Conservation (phyloP, 768 basidiomycete genomes). For the Phylloporus sp. region DNA sequence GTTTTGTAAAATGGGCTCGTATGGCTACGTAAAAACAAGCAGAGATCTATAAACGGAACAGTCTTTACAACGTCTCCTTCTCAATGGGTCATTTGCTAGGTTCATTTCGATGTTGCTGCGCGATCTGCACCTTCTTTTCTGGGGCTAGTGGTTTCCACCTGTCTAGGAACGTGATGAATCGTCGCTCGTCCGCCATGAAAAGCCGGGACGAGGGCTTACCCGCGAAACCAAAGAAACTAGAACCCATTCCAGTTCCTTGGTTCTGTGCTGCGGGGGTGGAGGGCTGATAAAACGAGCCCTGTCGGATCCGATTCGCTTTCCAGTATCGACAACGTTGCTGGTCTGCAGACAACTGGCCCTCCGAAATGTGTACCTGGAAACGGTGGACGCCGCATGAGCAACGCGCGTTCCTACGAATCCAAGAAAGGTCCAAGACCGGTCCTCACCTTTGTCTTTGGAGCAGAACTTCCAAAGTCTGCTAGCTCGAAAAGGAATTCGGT, state of each 20-base stretch:
- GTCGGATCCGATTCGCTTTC: slow-evolving; percentile 28
- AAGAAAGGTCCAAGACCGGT: too few relatives aligned
- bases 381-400: background rate
- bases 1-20: background rate
- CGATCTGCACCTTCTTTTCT: slow-evolving; percentile 18
- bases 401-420: background rate
- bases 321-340: slow-evolving; percentile 29
- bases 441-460: slow-evolving; percentile 28
- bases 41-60: background rate
- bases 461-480: slow-evolving; percentile 21
- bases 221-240: slow-evolving; percentile 18
- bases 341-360: slow-evolving; percentile 18
- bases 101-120: slow-evolving; percentile 5
- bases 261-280: slow-evolving; percentile 8
- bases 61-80: background rate
- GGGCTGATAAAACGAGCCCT: slow-evolving; percentile 27
- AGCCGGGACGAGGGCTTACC: slow-evolving; percentile 11
- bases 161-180: slow-evolving; percentile 8
- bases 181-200: background rate
- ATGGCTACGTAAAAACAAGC: background rate
- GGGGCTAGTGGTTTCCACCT: slow-evolving; percentile 23
- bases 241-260: slow-evolving; percentile 12
- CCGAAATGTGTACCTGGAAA: slow-evolving; percentile 24
- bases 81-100: slow-evolving; percentile 1
- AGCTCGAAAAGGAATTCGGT: slow-evolving; percentile 26